Percentiles rank a stretch among this genome's conserved stretches.
phyloP scores from a whole-genome alignment of 371 early-diverging fungal species.

The Mortierella sp. region DNA sequence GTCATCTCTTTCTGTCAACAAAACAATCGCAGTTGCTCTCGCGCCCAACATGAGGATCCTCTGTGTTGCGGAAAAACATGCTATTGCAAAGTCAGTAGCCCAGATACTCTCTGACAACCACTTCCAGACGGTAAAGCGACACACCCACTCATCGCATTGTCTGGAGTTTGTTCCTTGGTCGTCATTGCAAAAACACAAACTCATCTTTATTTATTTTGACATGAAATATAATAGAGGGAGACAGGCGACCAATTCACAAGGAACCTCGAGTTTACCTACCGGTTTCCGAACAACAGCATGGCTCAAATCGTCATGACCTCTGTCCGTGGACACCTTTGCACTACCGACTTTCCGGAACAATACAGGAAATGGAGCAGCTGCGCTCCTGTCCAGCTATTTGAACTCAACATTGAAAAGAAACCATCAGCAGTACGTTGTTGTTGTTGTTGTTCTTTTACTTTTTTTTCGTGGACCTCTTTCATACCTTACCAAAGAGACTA shows the following conservation, averaged over 20 bases:
- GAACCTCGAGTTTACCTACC: slow-evolving; percentile 85
- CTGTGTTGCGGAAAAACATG: slow-evolving; percentile 99
- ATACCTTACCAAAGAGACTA: no score
- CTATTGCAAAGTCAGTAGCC: slow-evolving; percentile 95
- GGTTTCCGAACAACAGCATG: slow-evolving; percentile 64
- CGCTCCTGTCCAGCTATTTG: slow-evolving; percentile 75
- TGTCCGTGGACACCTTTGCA: slow-evolving; percentile 85
- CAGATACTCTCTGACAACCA: slow-evolving; percentile 77
- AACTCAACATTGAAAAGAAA: slow-evolving; percentile 64
- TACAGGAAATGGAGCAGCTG: slow-evolving; percentile 73
- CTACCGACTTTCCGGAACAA: slow-evolving; percentile 73
- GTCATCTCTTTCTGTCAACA: not conserved
- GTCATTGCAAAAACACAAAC: no score
- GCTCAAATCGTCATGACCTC: slow-evolving; percentile 89
- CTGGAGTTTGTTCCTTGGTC: not conserved
- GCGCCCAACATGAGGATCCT: slow-evolving; percentile 72
- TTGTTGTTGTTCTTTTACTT: not conserved
- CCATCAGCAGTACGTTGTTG: slow-evolving; percentile 24
- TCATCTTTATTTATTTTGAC: not conserved
- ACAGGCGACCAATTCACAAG: slow-evolving; percentile 77
- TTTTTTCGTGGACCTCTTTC: not conserved
- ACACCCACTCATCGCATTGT: not conserved
- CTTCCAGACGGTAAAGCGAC: slow-evolving; percentile 23
- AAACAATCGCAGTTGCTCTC: not conserved
- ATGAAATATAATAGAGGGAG: slow-evolving; percentile 52